Base-by-base conservation (phyloP, 202 grass and related monocot species). In the Schoenoplectus tabernaemontani region DNA sequence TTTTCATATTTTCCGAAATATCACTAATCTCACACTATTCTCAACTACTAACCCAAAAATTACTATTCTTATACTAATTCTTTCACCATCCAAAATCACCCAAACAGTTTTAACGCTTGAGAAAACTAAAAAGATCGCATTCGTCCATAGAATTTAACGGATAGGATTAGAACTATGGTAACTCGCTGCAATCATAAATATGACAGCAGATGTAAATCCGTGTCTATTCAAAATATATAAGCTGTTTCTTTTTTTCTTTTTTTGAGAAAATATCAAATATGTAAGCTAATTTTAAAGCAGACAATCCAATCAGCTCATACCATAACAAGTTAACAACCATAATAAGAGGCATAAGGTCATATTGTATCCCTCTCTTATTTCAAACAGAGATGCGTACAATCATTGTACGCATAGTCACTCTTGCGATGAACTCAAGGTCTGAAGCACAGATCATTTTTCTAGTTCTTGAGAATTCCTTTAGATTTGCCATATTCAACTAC, bases 401-500 rank as follows among this genome's bases (percentile, higher is more conserved):
- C 33, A 33, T 5, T 30, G 24, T 48, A 30, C 44, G 44, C 19
- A 37, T 44, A 46, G 65, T 11, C 3, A 46, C 9, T 24, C 5
- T 28, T 26, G 42, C 41, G 28, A 48, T 37, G 7, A 36, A 75
- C 48, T 54, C 17, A 51, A 80, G 23, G 10, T 50, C 39, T 46
- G 2, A 30, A 80, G n/a, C 38, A 64, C 22, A 44, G 5, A n/a
- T 48, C 17, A 0, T 17, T 17, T 50, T 39, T 41, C 36, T 59
- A 86, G 16, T 81, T 11, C 0, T 58, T 42, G 4, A 96, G 86
- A 71, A 92, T 68, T 23, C 84, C 86, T 23, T 44, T 70, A 1
- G 38, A 57, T 81, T 63, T 87, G 48, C 84, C 89, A 86, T 87
- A 92, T 7, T 67, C 58, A 51, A 97, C 58, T 17, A 88, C 9